phyloP scores from a whole-genome alignment of 257 asterid species.

The Ilex aquifolium region DNA sequence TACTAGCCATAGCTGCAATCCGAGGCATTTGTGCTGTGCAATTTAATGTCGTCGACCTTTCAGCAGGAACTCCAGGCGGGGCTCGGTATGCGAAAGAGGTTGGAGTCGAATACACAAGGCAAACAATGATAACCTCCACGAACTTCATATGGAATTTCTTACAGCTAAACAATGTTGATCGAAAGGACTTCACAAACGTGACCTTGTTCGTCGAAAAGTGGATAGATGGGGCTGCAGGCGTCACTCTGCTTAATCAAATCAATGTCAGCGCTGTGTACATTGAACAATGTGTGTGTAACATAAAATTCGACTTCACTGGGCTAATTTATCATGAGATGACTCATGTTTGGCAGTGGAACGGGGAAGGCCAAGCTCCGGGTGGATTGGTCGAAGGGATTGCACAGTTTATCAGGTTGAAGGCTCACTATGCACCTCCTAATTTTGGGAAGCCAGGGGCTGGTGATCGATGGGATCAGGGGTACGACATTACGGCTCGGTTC shows the following conservation, averaged over 20 bases:
- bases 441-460: constrained; percentile 25
- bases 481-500: constrained; percentile 25
- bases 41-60: not conserved
- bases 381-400: constrained; percentile 41
- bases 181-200: not conserved
- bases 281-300: not conserved
- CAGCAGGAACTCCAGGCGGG: not conserved
- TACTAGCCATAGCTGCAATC: not conserved
- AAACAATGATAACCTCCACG: constrained; percentile 17
- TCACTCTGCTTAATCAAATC: not conserved
- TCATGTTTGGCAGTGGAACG: constrained; percentile 38
- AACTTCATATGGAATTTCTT: constrained; percentile 30
- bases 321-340: constrained; percentile 31
- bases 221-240: not conserved
- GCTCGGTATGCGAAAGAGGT: constrained; percentile 6
- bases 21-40: constrained; percentile 2
- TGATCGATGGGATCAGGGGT: constrained; percentile 33
- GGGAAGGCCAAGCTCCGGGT: constrained; percentile 22
- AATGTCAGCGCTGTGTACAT: not conserved
- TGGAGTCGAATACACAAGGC: constrained; percentile 9
- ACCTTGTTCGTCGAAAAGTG: not conserved
- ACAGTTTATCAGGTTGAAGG: constrained; percentile 25
- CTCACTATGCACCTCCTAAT: not conserved
- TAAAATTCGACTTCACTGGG: no score
- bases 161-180: not conserved